Percentiles rank a stretch among this genome's conserved stretches.
phyloP scores from a whole-genome alignment of 2,329 filamentous ascomycete genomes.

The Neophaeococcomyces mojaviensis region DNA sequence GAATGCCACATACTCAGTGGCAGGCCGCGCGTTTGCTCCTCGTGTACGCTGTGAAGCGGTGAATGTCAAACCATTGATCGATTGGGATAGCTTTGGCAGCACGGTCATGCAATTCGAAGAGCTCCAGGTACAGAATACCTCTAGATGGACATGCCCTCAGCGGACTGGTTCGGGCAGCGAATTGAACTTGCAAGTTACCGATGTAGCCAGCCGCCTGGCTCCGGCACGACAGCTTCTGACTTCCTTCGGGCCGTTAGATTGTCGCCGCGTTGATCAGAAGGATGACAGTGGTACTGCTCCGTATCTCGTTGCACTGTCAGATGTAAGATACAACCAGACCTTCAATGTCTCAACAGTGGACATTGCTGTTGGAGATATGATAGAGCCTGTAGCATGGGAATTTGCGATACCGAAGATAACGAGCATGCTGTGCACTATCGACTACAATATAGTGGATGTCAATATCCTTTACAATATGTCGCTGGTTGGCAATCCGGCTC shows the following conservation, averaged over 20 bases:
- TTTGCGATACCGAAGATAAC: no score
- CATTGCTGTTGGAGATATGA: not conserved
- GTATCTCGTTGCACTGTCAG: not conserved
- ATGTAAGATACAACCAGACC: not conserved
- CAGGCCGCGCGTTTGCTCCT: not conserved
- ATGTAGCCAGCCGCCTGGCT: not conserved
- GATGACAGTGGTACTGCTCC: not conserved
- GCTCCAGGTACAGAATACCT: not conserved
- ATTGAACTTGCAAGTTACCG: not conserved
- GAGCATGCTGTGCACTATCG: no score
- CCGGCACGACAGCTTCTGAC: not conserved
- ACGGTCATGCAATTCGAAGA: not conserved
- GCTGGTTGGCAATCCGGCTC: no score
- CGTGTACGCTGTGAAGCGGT: not conserved
- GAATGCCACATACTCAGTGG: not conserved
- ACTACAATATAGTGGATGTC: no score
- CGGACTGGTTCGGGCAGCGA: not conserved
- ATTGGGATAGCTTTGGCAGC: not conserved
- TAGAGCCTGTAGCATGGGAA: no score
- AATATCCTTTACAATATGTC: not conserved
- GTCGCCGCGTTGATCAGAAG: not conserved
- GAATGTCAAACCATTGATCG: no score
- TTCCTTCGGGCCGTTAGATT: not conserved
- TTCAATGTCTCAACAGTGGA: not conserved
- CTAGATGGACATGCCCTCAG: not conserved